A percentile compares a stretch with the other conserved stretches of the same genome.
These are phyloP conservation scores for Decorospora gaudefroyi DNA, from an alignment of 2,329 filamentous ascomycete species.

Conservation along the genomic window DNA sequence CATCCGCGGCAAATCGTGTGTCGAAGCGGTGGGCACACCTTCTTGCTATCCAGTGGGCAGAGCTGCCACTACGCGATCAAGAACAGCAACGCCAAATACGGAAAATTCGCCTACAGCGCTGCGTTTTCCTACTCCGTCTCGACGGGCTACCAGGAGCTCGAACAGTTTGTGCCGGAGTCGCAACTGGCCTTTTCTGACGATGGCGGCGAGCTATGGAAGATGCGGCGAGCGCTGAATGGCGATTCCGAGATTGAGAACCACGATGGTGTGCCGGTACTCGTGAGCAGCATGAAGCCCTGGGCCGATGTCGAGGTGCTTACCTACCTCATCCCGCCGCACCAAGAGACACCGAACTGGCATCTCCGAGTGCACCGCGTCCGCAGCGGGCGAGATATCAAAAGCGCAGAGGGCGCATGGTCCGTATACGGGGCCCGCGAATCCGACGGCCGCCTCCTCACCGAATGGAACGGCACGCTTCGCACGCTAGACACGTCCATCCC, in stretches of 20 bases:
- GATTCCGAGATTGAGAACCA: constrained; percentile 65
- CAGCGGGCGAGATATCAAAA: constrained; percentile 65
- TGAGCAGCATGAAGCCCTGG: constrained; percentile 73
- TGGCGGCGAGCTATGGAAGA: constrained; percentile 77
- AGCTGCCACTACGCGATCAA: constrained; percentile 83
- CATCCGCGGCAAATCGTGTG: constrained; percentile 76
- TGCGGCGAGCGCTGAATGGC: constrained; percentile 66
- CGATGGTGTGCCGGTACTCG: constrained; percentile 62
- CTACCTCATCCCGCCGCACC: constrained; percentile 65
- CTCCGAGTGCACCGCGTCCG: constrained; percentile 66
- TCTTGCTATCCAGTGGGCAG: constrained; percentile 72
- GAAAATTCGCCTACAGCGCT: constrained; percentile 76
- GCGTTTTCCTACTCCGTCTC: constrained; percentile 78
- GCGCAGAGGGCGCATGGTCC: constrained; percentile 75
- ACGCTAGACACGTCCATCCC: constrained; percentile 43
- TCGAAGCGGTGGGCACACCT: constrained; percentile 72
- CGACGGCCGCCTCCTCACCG: constrained; percentile 60
- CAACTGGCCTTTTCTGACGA: constrained; percentile 78
- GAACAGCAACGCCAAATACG: constrained; percentile 80
- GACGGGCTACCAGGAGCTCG: constrained; percentile 73
- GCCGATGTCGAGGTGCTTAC: constrained; percentile 68
- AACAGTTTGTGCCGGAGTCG: constrained; percentile 76
- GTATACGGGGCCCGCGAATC: constrained; percentile 64
- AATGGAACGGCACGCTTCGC: constrained; percentile 24
- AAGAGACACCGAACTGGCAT: constrained; percentile 66